These are phyloP conservation scores for Pachysolen tannophilus DNA, from an alignment of 805 yeast genomes.

Conservation along the genomic window DNA sequence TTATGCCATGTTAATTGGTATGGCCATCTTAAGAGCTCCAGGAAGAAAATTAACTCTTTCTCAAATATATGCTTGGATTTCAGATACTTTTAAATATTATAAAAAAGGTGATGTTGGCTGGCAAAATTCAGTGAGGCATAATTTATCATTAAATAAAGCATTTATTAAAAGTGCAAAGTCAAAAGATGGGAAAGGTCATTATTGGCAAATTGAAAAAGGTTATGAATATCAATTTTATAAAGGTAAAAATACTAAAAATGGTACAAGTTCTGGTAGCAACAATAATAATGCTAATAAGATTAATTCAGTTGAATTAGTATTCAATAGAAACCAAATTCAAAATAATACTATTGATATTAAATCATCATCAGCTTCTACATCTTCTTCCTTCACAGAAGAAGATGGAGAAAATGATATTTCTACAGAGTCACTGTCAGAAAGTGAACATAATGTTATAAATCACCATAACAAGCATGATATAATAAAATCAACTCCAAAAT, in stretches of 20 bases:
- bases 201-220: slow-evolving; percentile 86
- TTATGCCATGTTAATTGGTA: slow-evolving; percentile 87
- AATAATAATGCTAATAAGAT: not conserved
- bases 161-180: slow-evolving; percentile 87
- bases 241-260: slow-evolving; percentile 40
- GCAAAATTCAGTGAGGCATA: slow-evolving; percentile 97
- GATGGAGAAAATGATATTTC: slow-evolving; percentile 8
- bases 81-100: slow-evolving; percentile 77
- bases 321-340: not conserved
- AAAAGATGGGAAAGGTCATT: slow-evolving; percentile 85
- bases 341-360: not conserved
- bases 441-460: slow-evolving; percentile 6
- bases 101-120: slow-evolving; percentile 85
- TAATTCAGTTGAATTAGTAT: not conserved
- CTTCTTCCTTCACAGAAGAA: slow-evolving; percentile 2
- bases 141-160: slow-evolving; percentile 86
- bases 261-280: slow-evolving; percentile 7
- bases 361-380: not conserved
- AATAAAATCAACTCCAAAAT: slow-evolving; percentile 4
- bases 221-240: slow-evolving; percentile 73
- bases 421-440: too few relatives aligned
- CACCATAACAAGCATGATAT: slow-evolving; percentile 2
- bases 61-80: slow-evolving; percentile 89
- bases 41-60: slow-evolving; percentile 63
- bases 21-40: slow-evolving; percentile 83